phyloP scores from a whole-genome alignment of 2,329 filamentous ascomycete species.

The Clarireedia homoeocarpa region DNA sequence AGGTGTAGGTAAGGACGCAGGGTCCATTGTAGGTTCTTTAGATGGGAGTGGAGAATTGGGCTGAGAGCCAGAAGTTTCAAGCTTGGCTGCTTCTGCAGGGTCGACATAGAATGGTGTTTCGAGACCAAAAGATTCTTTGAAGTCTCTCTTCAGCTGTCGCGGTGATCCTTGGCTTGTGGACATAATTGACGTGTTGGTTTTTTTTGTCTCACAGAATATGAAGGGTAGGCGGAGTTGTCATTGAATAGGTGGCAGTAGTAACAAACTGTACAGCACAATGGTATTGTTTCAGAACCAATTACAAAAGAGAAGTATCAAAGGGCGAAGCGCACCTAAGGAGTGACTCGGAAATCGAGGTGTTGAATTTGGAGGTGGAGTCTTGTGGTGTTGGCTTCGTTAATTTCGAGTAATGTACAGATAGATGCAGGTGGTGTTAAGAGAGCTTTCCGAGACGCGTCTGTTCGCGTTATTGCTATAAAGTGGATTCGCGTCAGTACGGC shows the following conservation, averaged over 20 bases:
- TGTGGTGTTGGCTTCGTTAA: too few relatives aligned
- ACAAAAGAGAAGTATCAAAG: neutral
- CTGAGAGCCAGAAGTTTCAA: neutral
- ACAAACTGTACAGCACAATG: neutral
- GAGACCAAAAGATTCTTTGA: constrained; percentile 1
- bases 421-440: neutral
- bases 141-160: constrained; percentile 15
- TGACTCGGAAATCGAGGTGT: neutral
- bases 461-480: neutral
- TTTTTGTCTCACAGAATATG: neutral
- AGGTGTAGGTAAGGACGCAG: neutral
- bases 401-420: too few relatives aligned
- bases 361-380: neutral
- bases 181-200: neutral
- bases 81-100: neutral
- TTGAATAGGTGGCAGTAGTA: neutral
- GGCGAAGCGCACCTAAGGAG: neutral
- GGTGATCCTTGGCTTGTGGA: constrained; percentile 2
- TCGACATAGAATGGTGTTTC: neutral
- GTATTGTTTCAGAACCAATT: neutral
- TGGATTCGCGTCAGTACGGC: neutral
- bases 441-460: neutral
- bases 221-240: neutral
- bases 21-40: neutral
- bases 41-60: neutral